Conservation (phyloP, 352 stramenopile genomes). For the Aphanomyces astaci region DNA sequence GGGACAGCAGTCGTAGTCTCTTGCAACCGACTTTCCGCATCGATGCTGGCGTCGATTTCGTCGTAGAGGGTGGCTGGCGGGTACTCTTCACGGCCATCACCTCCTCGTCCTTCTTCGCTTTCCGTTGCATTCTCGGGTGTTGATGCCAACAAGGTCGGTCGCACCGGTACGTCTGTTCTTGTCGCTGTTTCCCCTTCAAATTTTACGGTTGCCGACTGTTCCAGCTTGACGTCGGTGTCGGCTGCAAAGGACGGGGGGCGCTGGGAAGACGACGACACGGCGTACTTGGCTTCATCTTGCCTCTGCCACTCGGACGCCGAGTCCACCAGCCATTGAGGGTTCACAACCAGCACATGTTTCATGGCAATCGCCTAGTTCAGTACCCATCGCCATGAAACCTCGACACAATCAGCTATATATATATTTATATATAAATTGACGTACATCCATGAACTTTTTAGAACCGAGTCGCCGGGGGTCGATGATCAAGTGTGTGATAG, state of each 20-base stretch:
- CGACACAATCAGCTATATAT: too few relatives aligned
- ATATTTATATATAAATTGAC: not conserved
- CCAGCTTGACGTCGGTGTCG: too few relatives aligned
- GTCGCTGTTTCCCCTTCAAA: not conserved
- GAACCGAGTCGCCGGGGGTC: constrained; percentile 69
- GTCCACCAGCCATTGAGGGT: constrained; percentile 73
- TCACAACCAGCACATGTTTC: constrained; percentile 52
- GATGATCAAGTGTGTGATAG: constrained; percentile 78
- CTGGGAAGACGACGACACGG: not conserved
- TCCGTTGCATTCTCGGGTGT: too few relatives aligned
- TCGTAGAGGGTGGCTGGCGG: not conserved
- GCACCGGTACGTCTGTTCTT: too few relatives aligned
- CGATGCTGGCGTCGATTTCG: not conserved
- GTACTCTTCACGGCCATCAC: too few relatives aligned
- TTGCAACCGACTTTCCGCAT: not conserved
- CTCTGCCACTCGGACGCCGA: constrained; percentile 61
- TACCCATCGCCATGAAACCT: too few relatives aligned
- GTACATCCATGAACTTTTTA: constrained; percentile 67
- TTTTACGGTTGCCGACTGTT: too few relatives aligned
- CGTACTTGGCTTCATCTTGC: constrained; percentile 40
- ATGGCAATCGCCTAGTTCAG: constrained; percentile 56
- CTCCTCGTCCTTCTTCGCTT: too few relatives aligned
- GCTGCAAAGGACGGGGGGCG: too few relatives aligned
- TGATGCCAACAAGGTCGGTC: too few relatives aligned
- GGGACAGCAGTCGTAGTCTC: too few relatives aligned